phyloP scores from a whole-genome alignment of 108 stramenopile genomes.

The Chaetoceros tenuissimus region DNA sequence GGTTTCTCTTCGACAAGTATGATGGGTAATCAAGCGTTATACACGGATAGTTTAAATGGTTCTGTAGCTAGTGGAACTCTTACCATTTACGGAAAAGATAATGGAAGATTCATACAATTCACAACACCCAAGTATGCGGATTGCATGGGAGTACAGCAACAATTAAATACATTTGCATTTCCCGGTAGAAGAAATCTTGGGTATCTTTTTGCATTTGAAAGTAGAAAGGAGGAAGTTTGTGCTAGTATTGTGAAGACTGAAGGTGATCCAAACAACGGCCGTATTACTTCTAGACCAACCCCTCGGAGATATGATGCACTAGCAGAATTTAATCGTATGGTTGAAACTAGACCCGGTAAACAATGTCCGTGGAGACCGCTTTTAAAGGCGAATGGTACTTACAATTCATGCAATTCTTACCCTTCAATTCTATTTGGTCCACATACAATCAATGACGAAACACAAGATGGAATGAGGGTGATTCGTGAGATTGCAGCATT shows the following conservation, averaged over 20 bases:
- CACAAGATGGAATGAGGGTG: conserved; percentile 36
- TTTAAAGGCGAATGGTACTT: conserved; percentile 48
- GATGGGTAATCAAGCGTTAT: no score
- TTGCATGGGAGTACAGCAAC: conserved; percentile 58
- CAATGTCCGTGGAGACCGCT: conserved; percentile 52
- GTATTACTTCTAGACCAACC: conserved; percentile 41
- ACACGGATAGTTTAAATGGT: background rate
- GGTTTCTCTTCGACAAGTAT: background rate
- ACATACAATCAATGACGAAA: conserved; percentile 39
- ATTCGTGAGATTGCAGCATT: conserved; percentile 73
- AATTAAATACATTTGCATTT: conserved; percentile 80
- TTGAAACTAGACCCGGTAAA: conserved; percentile 17
- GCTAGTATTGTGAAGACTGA: conserved; percentile 13
- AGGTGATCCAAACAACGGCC: conserved; percentile 22
- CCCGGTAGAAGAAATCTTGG: conserved; percentile 79
- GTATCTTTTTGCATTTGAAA: conserved; percentile 88
- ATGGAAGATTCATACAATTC: conserved; percentile 57
- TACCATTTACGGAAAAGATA: conserved; percentile 55
- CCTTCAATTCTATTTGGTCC: conserved; percentile 87
- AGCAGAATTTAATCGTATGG: conserved; percentile 52
- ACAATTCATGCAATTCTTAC: conserved; percentile 80
- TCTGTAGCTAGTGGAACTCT: conserved; percentile 2
- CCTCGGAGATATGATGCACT: conserved; percentile 57
- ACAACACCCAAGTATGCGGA: conserved; percentile 65
- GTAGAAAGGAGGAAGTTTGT: conserved; percentile 64